A percentile compares a stretch with the other conserved stretches of the same genome.
Conservation (phyloP, 306 rosid genomes). For the Arachis hypogaea region DNA sequence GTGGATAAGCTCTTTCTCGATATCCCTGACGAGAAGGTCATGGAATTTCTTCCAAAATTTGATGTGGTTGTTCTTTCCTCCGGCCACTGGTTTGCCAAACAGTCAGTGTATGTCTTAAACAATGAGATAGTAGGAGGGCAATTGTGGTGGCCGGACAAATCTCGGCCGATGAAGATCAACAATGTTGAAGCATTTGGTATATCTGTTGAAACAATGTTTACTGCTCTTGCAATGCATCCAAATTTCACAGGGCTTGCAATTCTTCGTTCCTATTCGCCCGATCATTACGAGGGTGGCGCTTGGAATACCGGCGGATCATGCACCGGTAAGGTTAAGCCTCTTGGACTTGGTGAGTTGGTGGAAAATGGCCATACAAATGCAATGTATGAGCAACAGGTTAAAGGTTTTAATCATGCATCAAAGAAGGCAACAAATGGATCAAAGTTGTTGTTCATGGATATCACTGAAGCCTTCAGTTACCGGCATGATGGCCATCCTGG, state of each 20-base stretch:
- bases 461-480: constrained; percentile 70
- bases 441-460: constrained; percentile 78
- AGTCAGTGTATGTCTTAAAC: constrained; percentile 75
- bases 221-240: constrained; percentile 69
- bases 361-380: constrained; percentile 65
- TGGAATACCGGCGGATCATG: constrained; percentile 99
- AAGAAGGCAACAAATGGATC: constrained; percentile 56
- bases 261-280: constrained; percentile 88
- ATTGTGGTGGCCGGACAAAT: constrained; percentile 92
- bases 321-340: constrained; percentile 86
- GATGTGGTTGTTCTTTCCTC: constrained; percentile 89
- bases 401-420: constrained; percentile 64
- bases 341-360: constrained; percentile 58
- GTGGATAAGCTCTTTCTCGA: constrained; percentile 83
- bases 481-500: constrained; percentile 99
- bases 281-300: constrained; percentile 94
- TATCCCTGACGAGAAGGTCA: constrained; percentile 74
- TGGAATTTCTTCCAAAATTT: constrained; percentile 63
- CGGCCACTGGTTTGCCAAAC: constrained; percentile 99
- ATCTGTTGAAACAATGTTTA: constrained; percentile 81
- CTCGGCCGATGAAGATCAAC: constrained; percentile 63
- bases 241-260: constrained; percentile 73
- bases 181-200: constrained; percentile 71
- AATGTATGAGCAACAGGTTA: constrained; percentile 81
- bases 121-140: constrained; percentile 91